Evolutionary conservation across 2,329 filamentous ascomycete genomes (phyloP), one percentile per base, ranked within the genome.

Genomic region (Ploettnerulaceae sp.): DNA sequence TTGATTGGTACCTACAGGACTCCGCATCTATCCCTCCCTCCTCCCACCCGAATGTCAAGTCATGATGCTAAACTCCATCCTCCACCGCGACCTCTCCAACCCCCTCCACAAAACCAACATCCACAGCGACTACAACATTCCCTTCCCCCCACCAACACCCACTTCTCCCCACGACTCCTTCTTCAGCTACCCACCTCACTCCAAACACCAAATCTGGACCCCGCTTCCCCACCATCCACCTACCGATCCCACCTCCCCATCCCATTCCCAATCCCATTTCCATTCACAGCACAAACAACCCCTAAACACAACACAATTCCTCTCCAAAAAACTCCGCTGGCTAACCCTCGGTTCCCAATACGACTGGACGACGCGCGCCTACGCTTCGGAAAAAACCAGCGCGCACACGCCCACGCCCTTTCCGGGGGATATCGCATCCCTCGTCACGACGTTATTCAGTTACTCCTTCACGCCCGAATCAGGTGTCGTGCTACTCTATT

Each of bases 321-420:
- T 97, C 21, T 78, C 82, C 46, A 85, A 84, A 53, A 90, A 88
- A 52, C 77, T 97, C 20, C 87, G 91, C 54, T 97, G 91, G 91
- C 79, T 95, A 21, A 97, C 91, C 0, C 77, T 97, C 1, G 91
- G 91, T 36, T 89, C 89, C 0, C 91, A 97, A 66, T 97, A 97
- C 65, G 86, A 97, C 68, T 96, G 91, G 93, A 91, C 89, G 0
- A 78, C 80, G 42, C 89, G 94, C 53, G 69, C 79, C 6, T 97
- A 97, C 60, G 87, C 89, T 0, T 64, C 72, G n/a, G n/a, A n/a
- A n/a, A n/a, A n/a, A n/a, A n/a, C n/a, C n/a, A n/a, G n/a, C n/a
- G n/a, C n/a, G 2, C 71, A 74, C 4, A 53, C 66, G 4, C 82
- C 85, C 1, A 88, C 88, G 0, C 62, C 69, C 0, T 95, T 96